Evolutionary conservation across 2,329 filamentous ascomycete species (phyloP), one percentile per base, ranked within the genome.

Genomic region (Apiospora sp.): DNA sequence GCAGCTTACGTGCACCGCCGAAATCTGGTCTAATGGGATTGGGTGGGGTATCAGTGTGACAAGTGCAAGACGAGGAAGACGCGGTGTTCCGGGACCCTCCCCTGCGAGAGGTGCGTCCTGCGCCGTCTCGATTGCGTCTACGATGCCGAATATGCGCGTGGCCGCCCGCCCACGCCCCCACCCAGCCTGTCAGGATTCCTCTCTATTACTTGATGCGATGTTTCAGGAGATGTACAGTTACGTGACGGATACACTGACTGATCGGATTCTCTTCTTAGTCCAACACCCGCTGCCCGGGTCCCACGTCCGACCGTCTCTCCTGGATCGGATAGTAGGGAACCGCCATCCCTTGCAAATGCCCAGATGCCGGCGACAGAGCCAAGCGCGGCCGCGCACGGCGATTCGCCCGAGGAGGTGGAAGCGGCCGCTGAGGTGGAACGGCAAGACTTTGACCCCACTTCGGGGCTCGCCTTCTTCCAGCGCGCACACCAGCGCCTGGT

Each of bases 371-470:
- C 27, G 68, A 14, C 54, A 41, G 34, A n/a, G 54, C 43, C 67
- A 71, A 24, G 71, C 30, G 58, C 27, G 27, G 27, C 71, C 34
- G 16, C 61, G 27, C 71, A 43, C 13, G 72, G 73, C 16, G 51
- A 64, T 1, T 73, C 68, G 1, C 58, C 67, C 51, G 74, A 73
- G 16, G 81, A 81, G 64, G 76, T 81, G 0, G 80, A 77, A 8
- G 80, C 76, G 5, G 80, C 76, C 7, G 75, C 81, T 0, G 81
- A 82, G 71, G 81, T 88, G 14, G 85, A 87, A 74, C 87, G 87
- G 1, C 87, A 90, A 70, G 87, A 88, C 74, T 82, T 88, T n/a
- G 88, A 88, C 13, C 85, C 86, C 19, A 86, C 88, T 0, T 90
- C 88, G 0, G 87, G 87, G 0, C 81, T 90, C 3, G 87, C 87